Base-by-base conservation (phyloP, 768 basidiomycete genomes). In the Vararia minispora region DNA sequence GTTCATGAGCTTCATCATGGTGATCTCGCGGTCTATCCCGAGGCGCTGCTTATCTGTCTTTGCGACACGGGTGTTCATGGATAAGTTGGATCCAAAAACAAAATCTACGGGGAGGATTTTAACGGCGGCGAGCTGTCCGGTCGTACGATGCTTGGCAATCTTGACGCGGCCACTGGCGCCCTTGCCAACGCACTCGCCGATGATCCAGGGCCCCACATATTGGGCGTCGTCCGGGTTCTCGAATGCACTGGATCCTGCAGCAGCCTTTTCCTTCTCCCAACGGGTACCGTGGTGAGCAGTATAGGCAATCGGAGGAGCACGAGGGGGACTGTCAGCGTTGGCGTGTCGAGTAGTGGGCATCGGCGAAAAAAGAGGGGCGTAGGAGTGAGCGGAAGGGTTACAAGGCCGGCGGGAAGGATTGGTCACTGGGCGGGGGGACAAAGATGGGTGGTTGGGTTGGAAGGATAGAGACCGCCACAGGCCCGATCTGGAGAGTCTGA, bases 1-100 rank as follows among this genome's bases (percentile, higher is more conserved):
- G 53, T 92, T 87, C 79, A 98, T 91, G 50, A 97, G 81, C 59
- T 97, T 98, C 92, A 98, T 94, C 79, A 97, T 91, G 40, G 86
- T 88, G 44, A 98, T 94, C 59, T 98, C 92, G 46, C 88, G 67
- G 57, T 95, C 90, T 43, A 97, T 82, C 3, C 86, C 83, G 33
- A 92, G 72, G 42, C 82, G 74, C 45, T 80, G 76, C 57, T 87
- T 88, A 45, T 89, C 83, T 3, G 73, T 71, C 60, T 81, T 84
- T 3, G 73, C 79, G 45, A 72, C 69, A 47, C 75, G 73, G 27
- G 76, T 74, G 5, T 71, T 71, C 44, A 79, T 57, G 40, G 81
- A 79, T 14, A 70, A 69, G 32, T 86, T 74, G 26, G 85, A 84
- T 53, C 69, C 74, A 49, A 83, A 68, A 24, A 88, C 64, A 14